These are phyloP conservation scores for Camellia sinensis DNA, from an alignment of 148 eudicot species.

Conservation along the genomic window DNA sequence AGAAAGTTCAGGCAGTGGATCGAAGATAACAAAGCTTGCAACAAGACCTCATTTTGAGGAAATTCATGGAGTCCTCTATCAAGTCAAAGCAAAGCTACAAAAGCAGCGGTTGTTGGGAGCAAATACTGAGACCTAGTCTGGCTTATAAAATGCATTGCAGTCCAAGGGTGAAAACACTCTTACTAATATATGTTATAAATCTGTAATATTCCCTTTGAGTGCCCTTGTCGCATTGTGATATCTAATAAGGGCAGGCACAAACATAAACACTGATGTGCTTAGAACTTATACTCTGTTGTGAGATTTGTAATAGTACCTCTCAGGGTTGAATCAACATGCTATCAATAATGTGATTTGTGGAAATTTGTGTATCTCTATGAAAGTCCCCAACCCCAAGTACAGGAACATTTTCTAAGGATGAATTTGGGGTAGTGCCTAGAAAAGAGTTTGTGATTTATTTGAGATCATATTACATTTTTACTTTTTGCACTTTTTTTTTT, in stretches of 20 bases:
- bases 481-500: no score
- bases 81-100: slow-evolving; percentile 38
- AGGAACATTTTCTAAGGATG: no score
- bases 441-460: no score
- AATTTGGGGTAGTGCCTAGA: no score
- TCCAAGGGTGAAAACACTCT: slow-evolving; percentile 16
- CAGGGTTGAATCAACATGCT: background rate
- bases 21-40: slow-evolving; percentile 55
- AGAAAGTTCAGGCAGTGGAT: slow-evolving; percentile 66
- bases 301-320: background rate
- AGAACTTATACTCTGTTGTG: background rate
- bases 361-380: no score
- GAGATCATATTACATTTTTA: no score
- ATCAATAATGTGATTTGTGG: no score
- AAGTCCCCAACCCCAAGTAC: no score
- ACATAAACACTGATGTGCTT: background rate
- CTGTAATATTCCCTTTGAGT: background rate
- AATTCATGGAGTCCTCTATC: slow-evolving; percentile 44
- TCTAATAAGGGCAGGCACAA: background rate
- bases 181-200: background rate
- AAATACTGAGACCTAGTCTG: background rate
- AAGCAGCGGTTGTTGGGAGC: slow-evolving; percentile 22
- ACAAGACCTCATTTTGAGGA: slow-evolving; percentile 73
- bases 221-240: no score
- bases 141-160: background rate